These are phyloP conservation scores for Penicillium taxi DNA, from an alignment of 495 filamentous ascomycete genomes.

Conservation along the genomic window DNA sequence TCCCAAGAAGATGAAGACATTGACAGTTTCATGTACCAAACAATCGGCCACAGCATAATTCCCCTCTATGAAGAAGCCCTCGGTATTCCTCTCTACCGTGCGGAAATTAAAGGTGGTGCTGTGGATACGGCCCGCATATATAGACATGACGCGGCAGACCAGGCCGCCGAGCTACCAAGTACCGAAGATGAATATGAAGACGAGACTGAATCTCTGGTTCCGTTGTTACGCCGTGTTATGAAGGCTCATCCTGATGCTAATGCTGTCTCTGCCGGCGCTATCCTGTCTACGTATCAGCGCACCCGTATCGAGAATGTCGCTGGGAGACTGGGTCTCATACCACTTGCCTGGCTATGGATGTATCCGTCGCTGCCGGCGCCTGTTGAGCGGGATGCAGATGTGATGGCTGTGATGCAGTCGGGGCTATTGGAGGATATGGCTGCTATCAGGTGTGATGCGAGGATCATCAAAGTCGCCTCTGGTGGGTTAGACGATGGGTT, in stretches of 20 bases:
- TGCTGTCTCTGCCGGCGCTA: constrained; percentile 83
- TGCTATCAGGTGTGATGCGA: constrained; percentile 63
- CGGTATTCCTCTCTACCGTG: constrained; percentile 69
- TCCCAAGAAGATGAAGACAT: constrained; percentile 55
- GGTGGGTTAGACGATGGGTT: constrained; percentile 76
- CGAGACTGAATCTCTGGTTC: constrained; percentile 81
- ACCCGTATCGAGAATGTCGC: constrained; percentile 89
- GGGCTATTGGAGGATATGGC: constrained; percentile 76
- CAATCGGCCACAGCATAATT: constrained; percentile 79
- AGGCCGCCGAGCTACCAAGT: constrained; percentile 5
- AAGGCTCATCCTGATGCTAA: constrained; percentile 64
- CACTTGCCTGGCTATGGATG: constrained; percentile 86
- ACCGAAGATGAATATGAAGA: constrained; percentile 34
- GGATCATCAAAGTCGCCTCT: constrained; percentile 90
- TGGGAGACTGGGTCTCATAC: constrained; percentile 61
- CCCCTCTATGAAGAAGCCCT: constrained; percentile 77
- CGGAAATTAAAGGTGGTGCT: constrained; percentile 59
- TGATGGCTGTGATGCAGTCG: constrained; percentile 23
- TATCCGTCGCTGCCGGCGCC: constrained; percentile 62
- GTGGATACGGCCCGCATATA: constrained; percentile 44
- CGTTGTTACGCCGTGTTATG: constrained; percentile 58
- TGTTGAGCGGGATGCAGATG: constrained; percentile 9
- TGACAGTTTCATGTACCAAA: constrained; percentile 99
- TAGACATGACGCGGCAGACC: constrained; percentile 12
- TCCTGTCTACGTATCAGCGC: constrained; percentile 90